Conservation (phyloP, 441 rosid genomes). For the Croton setiger region DNA sequence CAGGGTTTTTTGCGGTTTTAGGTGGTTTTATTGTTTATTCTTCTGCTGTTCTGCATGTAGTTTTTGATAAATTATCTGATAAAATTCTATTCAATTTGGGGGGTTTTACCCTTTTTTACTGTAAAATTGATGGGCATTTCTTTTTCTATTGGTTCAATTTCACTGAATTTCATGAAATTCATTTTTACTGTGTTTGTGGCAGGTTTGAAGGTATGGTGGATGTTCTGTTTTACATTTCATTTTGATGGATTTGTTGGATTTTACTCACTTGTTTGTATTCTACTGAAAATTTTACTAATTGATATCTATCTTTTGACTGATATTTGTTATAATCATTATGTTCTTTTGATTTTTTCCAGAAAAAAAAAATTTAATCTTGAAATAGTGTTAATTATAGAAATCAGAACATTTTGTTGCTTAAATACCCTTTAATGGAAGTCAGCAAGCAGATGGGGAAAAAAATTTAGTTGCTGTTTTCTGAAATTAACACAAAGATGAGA, state of each 20-base stretch:
- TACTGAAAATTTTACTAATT: background rate
- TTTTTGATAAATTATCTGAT: background rate
- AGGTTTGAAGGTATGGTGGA: background rate
- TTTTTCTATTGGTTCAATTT: background rate
- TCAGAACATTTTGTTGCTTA: background rate
- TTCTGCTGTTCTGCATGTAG: conserved; percentile 2
- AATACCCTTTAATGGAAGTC: too few species aligned
- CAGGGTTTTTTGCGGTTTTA: background rate
- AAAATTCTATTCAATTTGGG: background rate
- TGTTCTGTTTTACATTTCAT: conserved; percentile 1
- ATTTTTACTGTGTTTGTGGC: conserved; percentile 3
- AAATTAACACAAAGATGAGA: background rate
- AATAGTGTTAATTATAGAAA: background rate
- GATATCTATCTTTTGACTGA: background rate
- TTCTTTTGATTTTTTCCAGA: background rate
- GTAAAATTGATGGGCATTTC: background rate
- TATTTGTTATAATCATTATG: background rate
- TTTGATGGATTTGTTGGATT: background rate
- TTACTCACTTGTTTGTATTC: background rate
- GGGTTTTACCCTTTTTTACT: background rate
- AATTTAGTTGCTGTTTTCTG: background rate
- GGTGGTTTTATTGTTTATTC: background rate
- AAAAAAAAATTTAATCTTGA: background rate
- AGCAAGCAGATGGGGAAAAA: too few species aligned
- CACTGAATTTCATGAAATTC: background rate